Evolutionary conservation across 2,329 filamentous ascomycete species (phyloP), one percentile per base, ranked within the genome.

Genomic region (Elsinoe batatas): DNA sequence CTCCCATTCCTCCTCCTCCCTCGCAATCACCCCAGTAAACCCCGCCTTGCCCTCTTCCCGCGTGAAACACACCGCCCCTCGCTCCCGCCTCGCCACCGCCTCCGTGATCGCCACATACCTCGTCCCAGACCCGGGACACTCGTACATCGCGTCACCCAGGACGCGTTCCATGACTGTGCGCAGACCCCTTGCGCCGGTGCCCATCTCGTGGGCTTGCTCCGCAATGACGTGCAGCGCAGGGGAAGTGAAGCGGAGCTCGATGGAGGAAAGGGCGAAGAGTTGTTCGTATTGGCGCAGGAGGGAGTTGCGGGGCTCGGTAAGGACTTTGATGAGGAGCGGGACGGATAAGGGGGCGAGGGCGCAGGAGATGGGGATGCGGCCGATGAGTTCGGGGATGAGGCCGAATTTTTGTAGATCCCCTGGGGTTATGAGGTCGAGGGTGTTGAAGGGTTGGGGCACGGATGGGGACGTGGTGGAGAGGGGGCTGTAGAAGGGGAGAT

Each of bases 331-430:
- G 11, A 98, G 81, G 58, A 82, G 74, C 15, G 78, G 72, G 60
- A 82, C 76, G 54, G 80, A 79, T 0, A 98, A 77, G 0, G 89
- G 84, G 12, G 88, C 85, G 0, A 98, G 79, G 0, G 93, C 88
- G 58, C 89, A 90, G 49, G 90, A 86, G 57, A 95, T 88, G 53
- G 95, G 91, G 47, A 98, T 83, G 15, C 93, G 87, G n/a, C 93
- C 93, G 54, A 97, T 86, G n/a, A 96, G 77, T 71, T 96, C 91
- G 0, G 91, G 91, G 54, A 96, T 96, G 66, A 96, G 88, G 12
- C 91, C 75, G 1, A 67, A 63, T 1, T 79, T 79, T 13, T 71
- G 69, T 50, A 94, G 69, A 43, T 82, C 85, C 70, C 97, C 91
- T 22, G 95, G 76, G 70, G 98, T 93, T 47, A 81, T 74, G 5